Evolutionary conservation across 2,329 filamentous ascomycete genomes (phyloP).

Genomic region (Conoideocrella luteorostrata): DNA sequence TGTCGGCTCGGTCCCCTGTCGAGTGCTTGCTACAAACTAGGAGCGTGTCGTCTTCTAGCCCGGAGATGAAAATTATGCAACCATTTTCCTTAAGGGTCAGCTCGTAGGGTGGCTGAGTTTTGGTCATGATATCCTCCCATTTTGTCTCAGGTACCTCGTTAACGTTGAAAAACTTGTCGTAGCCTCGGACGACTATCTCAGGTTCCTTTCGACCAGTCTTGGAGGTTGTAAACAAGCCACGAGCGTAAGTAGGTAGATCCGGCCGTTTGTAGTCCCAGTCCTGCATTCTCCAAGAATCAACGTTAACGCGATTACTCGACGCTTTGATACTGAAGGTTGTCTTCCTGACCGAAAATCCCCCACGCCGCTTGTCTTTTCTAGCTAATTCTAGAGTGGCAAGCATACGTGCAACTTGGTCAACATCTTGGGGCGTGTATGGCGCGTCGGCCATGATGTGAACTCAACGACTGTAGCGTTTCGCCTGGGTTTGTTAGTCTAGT

Average conservation of each 20-base stretch:
- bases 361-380: constrained; percentile 48
- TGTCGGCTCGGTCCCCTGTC: constrained; percentile 70
- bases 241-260: constrained; percentile 83
- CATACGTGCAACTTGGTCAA: constrained; percentile 59
- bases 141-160: constrained; percentile 74
- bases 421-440: constrained; percentile 65
- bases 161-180: constrained; percentile 99
- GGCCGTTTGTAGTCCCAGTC: constrained; percentile 94
- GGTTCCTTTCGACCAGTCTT: constrained; percentile 54
- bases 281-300: constrained; percentile 88
- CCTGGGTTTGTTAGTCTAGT: too few species aligned
- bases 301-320: constrained; percentile 57
- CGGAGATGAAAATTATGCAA: constrained; percentile 97
- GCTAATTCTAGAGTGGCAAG: constrained; percentile 55
- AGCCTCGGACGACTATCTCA: constrained; percentile 83
- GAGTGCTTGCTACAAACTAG: constrained; percentile 99
- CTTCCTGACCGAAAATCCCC: constrained; percentile 69
- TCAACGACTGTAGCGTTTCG: background rate
- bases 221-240: constrained; percentile 85
- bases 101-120: constrained; percentile 85
- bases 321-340: constrained; percentile 63
- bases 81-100: constrained; percentile 97
- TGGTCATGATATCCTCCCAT: constrained; percentile 70
- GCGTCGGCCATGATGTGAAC: constrained; percentile 23
- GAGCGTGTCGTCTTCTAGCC: constrained; percentile 79